Evolutionary conservation across 2,329 filamentous ascomycete genomes (phyloP).

Genomic region (Penicillium verrucosum): DNA sequence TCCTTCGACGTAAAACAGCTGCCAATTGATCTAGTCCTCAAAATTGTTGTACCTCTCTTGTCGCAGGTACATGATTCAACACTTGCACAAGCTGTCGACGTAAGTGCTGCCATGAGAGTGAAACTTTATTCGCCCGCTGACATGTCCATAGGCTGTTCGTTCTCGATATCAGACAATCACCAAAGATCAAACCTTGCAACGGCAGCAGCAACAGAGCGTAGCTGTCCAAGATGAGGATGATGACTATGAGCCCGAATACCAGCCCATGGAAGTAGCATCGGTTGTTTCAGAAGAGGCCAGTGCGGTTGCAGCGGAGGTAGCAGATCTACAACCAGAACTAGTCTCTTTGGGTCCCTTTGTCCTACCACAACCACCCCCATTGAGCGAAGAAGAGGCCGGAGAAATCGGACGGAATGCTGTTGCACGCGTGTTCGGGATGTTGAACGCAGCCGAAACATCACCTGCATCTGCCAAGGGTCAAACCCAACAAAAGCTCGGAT

Average conservation of each 20-base stretch:
- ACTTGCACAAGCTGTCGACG: constrained; percentile 70
- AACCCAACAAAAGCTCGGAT: constrained; percentile 60
- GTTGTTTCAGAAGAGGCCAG: constrained; percentile 50
- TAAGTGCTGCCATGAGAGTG: constrained; percentile 33
- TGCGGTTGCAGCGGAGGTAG: constrained; percentile 73
- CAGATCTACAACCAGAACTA: constrained; percentile 61
- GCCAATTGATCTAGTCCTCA: constrained; percentile 70
- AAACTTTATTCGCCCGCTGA: constrained; percentile 11
- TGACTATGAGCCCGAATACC: constrained; percentile 88
- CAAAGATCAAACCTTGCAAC: constrained; percentile 36
- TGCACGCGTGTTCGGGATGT: constrained; percentile 72
- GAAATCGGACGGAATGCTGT: constrained; percentile 73
- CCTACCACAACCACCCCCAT: constrained; percentile 69
- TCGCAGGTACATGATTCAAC: constrained; percentile 66
- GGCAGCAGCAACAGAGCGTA: constrained; percentile 28
- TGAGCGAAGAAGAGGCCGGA: constrained; percentile 69
- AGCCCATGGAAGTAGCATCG: constrained; percentile 58
- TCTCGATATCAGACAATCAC: constrained; percentile 38
- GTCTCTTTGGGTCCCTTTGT: constrained; percentile 70
- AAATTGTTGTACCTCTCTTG: constrained; percentile 77
- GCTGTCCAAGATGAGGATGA: constrained; percentile 67
- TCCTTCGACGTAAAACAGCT: constrained; percentile 81
- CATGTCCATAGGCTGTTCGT: constrained; percentile 35
- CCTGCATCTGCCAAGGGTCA: constrained; percentile 51
- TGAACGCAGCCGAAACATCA: constrained; percentile 69